Conservation (phyloP, 2,329 filamentous ascomycete species). For the Chaetoscypha palmicola region DNA sequence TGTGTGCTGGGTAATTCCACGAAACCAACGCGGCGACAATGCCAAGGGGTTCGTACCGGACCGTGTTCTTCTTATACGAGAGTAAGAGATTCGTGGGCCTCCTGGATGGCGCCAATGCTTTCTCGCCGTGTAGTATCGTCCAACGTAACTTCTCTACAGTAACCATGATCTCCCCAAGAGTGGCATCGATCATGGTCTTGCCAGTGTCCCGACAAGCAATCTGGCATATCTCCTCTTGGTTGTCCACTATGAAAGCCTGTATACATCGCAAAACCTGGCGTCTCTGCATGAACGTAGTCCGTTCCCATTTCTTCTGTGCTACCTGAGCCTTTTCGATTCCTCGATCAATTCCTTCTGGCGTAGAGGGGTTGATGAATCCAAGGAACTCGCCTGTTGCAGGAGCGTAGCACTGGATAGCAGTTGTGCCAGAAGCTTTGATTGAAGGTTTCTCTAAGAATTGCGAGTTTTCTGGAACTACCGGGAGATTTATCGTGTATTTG, state of each 20-base stretch:
- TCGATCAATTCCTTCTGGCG: constrained; percentile 69
- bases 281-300: constrained; percentile 70
- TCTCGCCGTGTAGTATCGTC: constrained; percentile 87
- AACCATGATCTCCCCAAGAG: constrained; percentile 89
- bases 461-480: constrained; percentile 52
- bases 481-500: constrained; percentile 53
- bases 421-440: constrained; percentile 58
- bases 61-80: constrained; percentile 89
- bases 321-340: constrained; percentile 64
- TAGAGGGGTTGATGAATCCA: constrained; percentile 70
- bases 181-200: constrained; percentile 92
- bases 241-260: constrained; percentile 75
- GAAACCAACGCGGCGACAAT: constrained; percentile 89
- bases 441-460: constrained; percentile 51
- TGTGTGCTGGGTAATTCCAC: constrained; percentile 98
- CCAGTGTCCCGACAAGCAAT: constrained; percentile 88
- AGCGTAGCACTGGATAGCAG: constrained; percentile 74
- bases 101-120: constrained; percentile 61
- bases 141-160: constrained; percentile 91
- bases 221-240: constrained; percentile 80
- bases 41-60: constrained; percentile 85
- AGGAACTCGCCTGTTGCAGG: constrained; percentile 84
- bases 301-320: constrained; percentile 72
- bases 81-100: constrained; percentile 88
- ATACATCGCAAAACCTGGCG: constrained; percentile 74